Evolutionary conservation across 495 filamentous ascomycete species (phyloP).

Genomic region (Cryomyces antarcticus): DNA sequence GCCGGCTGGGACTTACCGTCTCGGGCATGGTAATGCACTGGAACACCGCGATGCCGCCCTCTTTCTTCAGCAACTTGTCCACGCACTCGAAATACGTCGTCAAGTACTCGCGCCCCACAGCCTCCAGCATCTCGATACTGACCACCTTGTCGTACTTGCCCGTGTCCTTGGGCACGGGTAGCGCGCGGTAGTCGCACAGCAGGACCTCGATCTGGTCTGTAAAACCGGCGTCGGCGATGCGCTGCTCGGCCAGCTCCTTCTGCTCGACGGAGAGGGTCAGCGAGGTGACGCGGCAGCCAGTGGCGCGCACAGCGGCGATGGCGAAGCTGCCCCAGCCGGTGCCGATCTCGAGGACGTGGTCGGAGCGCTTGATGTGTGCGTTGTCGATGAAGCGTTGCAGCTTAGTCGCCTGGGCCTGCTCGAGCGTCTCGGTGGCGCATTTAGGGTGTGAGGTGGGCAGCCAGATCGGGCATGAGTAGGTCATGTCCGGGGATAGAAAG

Average conservation of each 20-base stretch:
- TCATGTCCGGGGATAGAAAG: slow-evolving; percentile 55
- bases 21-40: slow-evolving; percentile 64
- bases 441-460: slow-evolving; percentile 16
- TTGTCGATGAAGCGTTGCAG: slow-evolving; percentile 38
- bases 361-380: slow-evolving; percentile 32
- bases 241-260: slow-evolving; percentile 11
- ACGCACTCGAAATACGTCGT: slow-evolving; percentile 31
- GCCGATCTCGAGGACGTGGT: slow-evolving; percentile 14
- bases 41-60: slow-evolving; percentile 45
- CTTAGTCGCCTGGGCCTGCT: slow-evolving; percentile 46
- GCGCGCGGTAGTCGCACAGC: slow-evolving; percentile 12
- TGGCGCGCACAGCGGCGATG: slow-evolving; percentile 11
- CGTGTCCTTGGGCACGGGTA: slow-evolving; percentile 5
- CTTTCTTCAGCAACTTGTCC: slow-evolving; percentile 35
- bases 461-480: slow-evolving; percentile 59
- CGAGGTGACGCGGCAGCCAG: slow-evolving; percentile 11
- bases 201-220: slow-evolving; percentile 11
- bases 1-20: slow-evolving; percentile 14
- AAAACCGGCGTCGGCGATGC: slow-evolving; percentile 9
- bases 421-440: slow-evolving; percentile 28
- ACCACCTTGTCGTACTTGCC: slow-evolving; percentile 42
- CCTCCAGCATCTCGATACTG: slow-evolving; percentile 59
- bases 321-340: slow-evolving; percentile 16
- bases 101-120: slow-evolving; percentile 44
- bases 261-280: slow-evolving; percentile 12